Evolutionary conservation across 2,329 filamentous ascomycete species (phyloP).

Genomic region (Volutella citrinella): DNA sequence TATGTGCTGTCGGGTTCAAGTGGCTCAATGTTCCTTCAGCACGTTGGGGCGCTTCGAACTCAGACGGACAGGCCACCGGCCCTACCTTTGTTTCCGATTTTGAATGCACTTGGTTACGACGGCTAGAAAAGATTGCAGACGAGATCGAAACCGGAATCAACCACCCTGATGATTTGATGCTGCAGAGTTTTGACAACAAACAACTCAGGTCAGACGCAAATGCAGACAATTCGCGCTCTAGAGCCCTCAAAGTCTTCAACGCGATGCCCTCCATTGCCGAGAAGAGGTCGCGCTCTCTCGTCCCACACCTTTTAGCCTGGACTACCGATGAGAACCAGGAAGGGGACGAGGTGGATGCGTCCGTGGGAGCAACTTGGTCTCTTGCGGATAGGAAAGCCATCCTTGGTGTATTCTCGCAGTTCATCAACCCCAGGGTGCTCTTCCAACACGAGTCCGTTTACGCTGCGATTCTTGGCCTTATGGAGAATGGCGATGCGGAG

Average conservation of each 20-base stretch:
- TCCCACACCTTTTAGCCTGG: constrained; percentile 85
- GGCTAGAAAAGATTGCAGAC: constrained; percentile 51
- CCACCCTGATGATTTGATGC: constrained; percentile 56
- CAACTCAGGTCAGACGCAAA: constrained; percentile 53
- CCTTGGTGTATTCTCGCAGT: constrained; percentile 77
- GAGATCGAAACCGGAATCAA: constrained; percentile 51
- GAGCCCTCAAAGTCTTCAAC: constrained; percentile 76
- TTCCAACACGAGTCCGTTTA: constrained; percentile 77
- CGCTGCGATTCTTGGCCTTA: constrained; percentile 66
- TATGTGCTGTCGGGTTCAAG: constrained; percentile 70
- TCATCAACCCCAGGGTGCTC: constrained; percentile 80
- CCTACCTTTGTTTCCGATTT: constrained; percentile 65
- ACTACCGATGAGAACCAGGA: constrained; percentile 51
- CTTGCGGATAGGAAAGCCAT: constrained; percentile 81
- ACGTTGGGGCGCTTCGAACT: constrained; percentile 45
- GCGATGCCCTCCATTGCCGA: constrained; percentile 76
- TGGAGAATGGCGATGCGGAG: constrained; percentile 86
- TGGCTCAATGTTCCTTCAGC: constrained; percentile 67
- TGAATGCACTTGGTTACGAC: constrained; percentile 73
- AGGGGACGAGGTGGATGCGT: constrained; percentile 35
- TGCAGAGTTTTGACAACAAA: constrained; percentile 60
- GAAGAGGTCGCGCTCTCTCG: constrained; percentile 77
- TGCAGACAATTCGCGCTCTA: constrained; percentile 61
- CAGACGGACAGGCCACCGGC: constrained; percentile 31
- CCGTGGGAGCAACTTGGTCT: constrained; percentile 55